A percentile compares a stretch with the other conserved stretches of the same genome.
These are phyloP conservation scores for Dictyophora rubrovolvata DNA, from an alignment of 768 basidiomycete genomes.

Conservation along the genomic window DNA sequence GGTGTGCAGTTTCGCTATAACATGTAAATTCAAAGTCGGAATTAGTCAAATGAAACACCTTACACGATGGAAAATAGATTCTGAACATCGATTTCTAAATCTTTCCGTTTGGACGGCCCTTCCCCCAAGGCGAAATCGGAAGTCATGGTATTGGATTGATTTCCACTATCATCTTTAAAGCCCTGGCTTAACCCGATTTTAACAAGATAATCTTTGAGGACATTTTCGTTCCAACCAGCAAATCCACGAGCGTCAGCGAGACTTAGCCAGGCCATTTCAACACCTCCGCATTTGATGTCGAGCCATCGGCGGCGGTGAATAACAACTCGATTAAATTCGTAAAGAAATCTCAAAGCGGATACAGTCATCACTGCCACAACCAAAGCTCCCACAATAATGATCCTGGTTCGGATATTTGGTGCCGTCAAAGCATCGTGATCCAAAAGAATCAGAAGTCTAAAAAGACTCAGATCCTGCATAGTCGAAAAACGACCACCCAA, in stretches of 20 bases:
- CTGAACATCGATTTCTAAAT: constrained; percentile 55
- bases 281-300: constrained; percentile 49
- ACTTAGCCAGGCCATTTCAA: constrained; percentile 71
- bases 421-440: constrained; percentile 25
- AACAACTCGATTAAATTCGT: constrained; percentile 49
- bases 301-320: constrained; percentile 51
- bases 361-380: constrained; percentile 50
- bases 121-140: not conserved
- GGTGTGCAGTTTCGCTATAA: constrained; percentile 52
- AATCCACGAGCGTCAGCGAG: constrained; percentile 55
- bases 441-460: constrained; percentile 58
- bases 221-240: constrained; percentile 62
- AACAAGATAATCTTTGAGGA: constrained; percentile 57
- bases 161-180: not conserved
- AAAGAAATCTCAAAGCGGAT: constrained; percentile 51
- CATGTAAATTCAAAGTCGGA: not conserved
- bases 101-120: constrained; percentile 21
- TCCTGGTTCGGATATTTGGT: constrained; percentile 30
- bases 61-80: constrained; percentile 70
- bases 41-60: constrained; percentile 14
- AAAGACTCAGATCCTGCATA: constrained; percentile 65
- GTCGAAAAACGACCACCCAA: constrained; percentile 56
- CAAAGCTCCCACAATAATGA: constrained; percentile 61
- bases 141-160: not conserved
- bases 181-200: constrained; percentile 51